Evolutionary conservation across 2,329 filamentous ascomycete species (phyloP), one percentile per base, ranked within the genome.

Genomic region (Venturia carpophila): DNA sequence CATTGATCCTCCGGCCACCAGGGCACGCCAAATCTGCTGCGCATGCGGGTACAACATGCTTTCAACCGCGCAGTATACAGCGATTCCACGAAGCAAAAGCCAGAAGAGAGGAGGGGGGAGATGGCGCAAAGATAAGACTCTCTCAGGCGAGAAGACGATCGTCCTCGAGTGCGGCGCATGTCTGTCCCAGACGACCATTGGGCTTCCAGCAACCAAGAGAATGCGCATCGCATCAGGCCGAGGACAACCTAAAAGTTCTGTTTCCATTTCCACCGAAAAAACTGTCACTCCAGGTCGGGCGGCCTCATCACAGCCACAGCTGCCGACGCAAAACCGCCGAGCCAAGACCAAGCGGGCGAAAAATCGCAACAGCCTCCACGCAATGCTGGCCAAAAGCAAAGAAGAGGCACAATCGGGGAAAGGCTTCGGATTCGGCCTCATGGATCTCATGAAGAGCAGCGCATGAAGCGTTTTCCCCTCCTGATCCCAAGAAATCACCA

Each of bases 401-500:
- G 69, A 69, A 69, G 63, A 79, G 72, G 69, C 72, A 75, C 64
- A 71, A 71, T 61, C 68, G 69, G 3, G 73, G 74, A 66, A 67
- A 69, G 71, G 73, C 69, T 34, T 78, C 74, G 72, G 71, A 15
- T 74, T 83, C 5, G 80, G 82, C 70, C 72, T 84, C 34, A 79
- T 84, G 73, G 82, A 84, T 69, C 82, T 84, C 69, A 76, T 83
- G 67, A 79, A 82, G 70, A 77, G 63, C n/a, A 77, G 63, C n/a
- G 7, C 61, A n/a, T 63, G 61, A 63, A 24, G 27, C 15, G 13
- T 39, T 15, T 15, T 9, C 27, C 47, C 24, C 21, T 30, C 24
- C 24, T 45, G 17, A 45, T 45, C 21, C 27, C 10, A 52, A 34
- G 34, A 37, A 39, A 15, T 30, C 9, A 41, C 5, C 58, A 19